Evolutionary conservation across 2,329 filamentous ascomycete species (phyloP).

Genomic region (Epichloe elymi): DNA sequence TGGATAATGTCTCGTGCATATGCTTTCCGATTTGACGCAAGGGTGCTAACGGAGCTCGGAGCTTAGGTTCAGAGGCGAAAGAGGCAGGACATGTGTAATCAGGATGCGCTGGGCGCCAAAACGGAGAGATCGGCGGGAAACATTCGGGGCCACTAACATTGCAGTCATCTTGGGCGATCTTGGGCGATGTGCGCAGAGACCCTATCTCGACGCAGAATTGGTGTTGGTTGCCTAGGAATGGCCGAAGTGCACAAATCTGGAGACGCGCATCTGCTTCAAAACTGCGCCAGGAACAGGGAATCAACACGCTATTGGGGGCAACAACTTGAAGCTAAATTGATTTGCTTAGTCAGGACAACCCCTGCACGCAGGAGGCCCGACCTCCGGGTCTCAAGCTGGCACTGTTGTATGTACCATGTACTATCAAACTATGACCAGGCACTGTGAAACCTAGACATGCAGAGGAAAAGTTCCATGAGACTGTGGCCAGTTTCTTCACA

Average conservation of each 20-base stretch:
- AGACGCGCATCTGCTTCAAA: conserved; percentile 1
- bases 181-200: conserved; percentile 5
- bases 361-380: too few relatives aligned
- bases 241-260: neutral
- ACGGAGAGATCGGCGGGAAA: neutral
- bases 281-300: neutral
- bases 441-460: too few relatives aligned
- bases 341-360: neutral
- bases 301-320: neutral
- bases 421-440: too few relatives aligned
- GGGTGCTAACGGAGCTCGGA: neutral
- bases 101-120: neutral
- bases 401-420: too few relatives aligned
- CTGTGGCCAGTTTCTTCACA: too few relatives aligned
- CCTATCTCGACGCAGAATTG: neutral
- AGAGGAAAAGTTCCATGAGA: too few relatives aligned
- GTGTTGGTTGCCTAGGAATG: neutral
- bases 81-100: neutral
- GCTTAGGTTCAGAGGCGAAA: neutral
- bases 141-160: conserved; percentile 18
- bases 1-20: neutral
- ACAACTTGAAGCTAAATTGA: neutral
- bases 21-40: neutral
- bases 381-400: too few relatives aligned
- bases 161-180: conserved; percentile 24